Base-by-base conservation (phyloP, 2,329 filamentous ascomycete species). In the Lasiodiplodia sp. region DNA sequence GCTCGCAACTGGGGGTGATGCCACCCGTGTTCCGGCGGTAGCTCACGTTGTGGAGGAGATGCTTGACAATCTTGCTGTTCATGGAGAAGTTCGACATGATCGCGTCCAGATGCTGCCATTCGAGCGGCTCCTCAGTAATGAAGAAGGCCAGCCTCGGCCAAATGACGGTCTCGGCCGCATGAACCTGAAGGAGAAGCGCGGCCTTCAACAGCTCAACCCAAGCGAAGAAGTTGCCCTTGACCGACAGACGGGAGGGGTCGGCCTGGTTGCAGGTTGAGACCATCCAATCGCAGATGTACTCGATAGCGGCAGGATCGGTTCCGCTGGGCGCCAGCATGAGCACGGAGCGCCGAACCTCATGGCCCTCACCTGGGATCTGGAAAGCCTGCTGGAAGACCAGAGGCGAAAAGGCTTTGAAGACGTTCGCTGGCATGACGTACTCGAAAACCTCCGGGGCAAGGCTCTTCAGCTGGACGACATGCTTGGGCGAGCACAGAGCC, bases 31-130 rank as follows among this genome's bases (percentile, higher is more conserved):
- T n/a, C 5, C 40, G 25, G 14, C 16, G 40, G 58, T 31, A 62
- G 16, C 47, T 25, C 25, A 62, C 18, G 4, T 62, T 62, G 58
- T 62, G 58, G 25, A 49, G 10, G 10, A 62, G 58, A 18, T 62
- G 58, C 40, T 49, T 49, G 16, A 62, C 58, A 23, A 49, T 21
- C 58, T 62, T 62, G 40, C 58, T 62, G 25, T 62, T 40, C 21
- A 28, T 1, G 12, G 25, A 16, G 25, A 62, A 62, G 40, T 21
- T 49, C 18, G 2, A 12, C 40, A 62, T 49, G 18, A 62, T 21
- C 8, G 40, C 3, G 12, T 62, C 25, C 11, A 62, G 3, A n/a
- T 62, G 58, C 40, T 51, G 23, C 40, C 40, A 62, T 16, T 62
- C 40, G 7, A 62, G 40, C 3, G 40, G 12, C 7, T 31, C 31